phyloP scores from a whole-genome alignment of 805 yeast genomes.

The Candida xiaguanensis region DNA sequence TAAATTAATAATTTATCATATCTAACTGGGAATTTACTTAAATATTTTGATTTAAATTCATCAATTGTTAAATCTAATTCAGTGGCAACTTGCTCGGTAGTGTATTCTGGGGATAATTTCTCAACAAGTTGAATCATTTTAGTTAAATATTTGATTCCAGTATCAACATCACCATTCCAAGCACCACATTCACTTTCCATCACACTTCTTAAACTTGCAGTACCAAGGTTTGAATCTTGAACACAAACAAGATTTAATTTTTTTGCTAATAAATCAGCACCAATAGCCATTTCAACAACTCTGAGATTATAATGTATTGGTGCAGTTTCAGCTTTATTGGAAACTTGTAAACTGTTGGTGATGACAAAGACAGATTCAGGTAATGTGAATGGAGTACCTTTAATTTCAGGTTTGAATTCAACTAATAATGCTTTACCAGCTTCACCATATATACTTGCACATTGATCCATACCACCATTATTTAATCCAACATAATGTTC shows the following conservation, averaged over 20 bases:
- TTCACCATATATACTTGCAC: conserved; percentile 66
- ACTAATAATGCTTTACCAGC: conserved; percentile 54
- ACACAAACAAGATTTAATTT: conserved; percentile 40
- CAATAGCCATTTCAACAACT: conserved; percentile 69
- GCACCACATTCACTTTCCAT: conserved; percentile 44
- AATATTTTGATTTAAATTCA: conserved; percentile 42
- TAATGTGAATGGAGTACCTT: conserved; percentile 51
- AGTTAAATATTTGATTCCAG: conserved; percentile 38
- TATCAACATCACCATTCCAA: conserved; percentile 45
- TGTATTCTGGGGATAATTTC: conserved; percentile 38
- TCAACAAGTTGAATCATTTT: conserved; percentile 45
- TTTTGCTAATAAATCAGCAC: conserved; percentile 55
- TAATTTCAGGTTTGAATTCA: conserved; percentile 56
- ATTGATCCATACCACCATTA: conserved; percentile 80
- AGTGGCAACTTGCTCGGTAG: conserved; percentile 45
- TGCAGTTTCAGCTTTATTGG: conserved; percentile 68
- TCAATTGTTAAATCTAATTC: conserved; percentile 39
- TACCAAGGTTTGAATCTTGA: conserved; percentile 48
- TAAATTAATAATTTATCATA: conserved; percentile 54
- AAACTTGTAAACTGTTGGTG: conserved; percentile 58
- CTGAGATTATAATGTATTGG: conserved; percentile 67
- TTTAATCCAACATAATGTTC: conserved; percentile 73
- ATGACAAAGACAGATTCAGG: conserved; percentile 58
- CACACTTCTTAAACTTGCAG: conserved; percentile 64
- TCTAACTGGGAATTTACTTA: conserved; percentile 53